Evolutionary conservation across 768 basidiomycete species (phyloP).

Genomic region (button mushroom (Agaricus bisporus)): DNA sequence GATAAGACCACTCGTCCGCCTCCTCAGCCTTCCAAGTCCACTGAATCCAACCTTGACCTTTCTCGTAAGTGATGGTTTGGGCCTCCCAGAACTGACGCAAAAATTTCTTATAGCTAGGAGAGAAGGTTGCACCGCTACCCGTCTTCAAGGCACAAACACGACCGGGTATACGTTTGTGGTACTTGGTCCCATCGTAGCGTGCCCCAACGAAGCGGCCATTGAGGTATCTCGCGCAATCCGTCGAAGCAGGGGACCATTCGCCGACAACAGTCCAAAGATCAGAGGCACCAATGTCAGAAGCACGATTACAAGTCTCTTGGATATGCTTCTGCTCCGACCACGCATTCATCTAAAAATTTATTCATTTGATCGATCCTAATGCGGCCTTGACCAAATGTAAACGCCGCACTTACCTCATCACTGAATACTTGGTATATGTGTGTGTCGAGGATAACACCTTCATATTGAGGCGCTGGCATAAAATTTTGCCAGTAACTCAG

Average conservation of each 20-base stretch:
- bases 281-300: slow-evolving; percentile 48
- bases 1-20: slow-evolving; percentile 88
- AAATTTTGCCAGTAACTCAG: slow-evolving; percentile 65
- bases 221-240: slow-evolving; percentile 75
- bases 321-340: slow-evolving; percentile 49
- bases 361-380: neutral
- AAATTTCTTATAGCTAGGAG: slow-evolving; percentile 70
- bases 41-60: slow-evolving; percentile 63
- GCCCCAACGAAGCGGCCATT: slow-evolving; percentile 73
- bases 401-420: slow-evolving; percentile 33
- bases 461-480: slow-evolving; percentile 37
- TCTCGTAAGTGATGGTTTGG: slow-evolving; percentile 69
- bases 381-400: neutral
- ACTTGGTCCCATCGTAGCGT: slow-evolving; percentile 57
- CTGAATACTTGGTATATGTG: slow-evolving; percentile 76
- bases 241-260: slow-evolving; percentile 76
- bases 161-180: slow-evolving; percentile 47
- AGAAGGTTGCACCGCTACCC: slow-evolving; percentile 67
- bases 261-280: slow-evolving; percentile 70
- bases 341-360: slow-evolving; percentile 30
- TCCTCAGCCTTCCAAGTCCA: slow-evolving; percentile 83
- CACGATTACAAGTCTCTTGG: slow-evolving; percentile 42
- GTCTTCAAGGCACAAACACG: slow-evolving; percentile 53
- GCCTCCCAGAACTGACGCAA: slow-evolving; percentile 79
- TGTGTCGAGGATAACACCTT: slow-evolving; percentile 73